phyloP scores from a whole-genome alignment of 2,329 filamentous ascomycete species.

The Hawksworthiomyces lignivorus region DNA sequence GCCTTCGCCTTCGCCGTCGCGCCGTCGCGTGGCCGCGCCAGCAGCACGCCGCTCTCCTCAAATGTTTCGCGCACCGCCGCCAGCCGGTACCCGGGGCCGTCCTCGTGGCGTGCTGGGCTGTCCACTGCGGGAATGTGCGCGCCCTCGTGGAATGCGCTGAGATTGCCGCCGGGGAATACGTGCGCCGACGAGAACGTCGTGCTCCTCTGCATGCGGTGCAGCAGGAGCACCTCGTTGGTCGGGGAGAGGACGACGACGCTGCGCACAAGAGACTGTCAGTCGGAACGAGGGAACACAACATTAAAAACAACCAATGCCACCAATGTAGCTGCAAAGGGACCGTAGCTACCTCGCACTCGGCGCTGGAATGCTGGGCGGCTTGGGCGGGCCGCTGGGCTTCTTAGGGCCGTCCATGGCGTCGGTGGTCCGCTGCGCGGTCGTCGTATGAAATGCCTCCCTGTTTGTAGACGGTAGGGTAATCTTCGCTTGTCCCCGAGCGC shows the following conservation, averaged over 20 bases:
- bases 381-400: neutral
- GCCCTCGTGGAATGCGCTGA: slow-evolving; percentile 72
- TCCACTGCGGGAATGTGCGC: slow-evolving; percentile 31
- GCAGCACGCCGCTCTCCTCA: slow-evolving; percentile 84
- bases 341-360: slow-evolving; percentile 9
- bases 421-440: too few relatives aligned
- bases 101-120: slow-evolving; percentile 54
- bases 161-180: slow-evolving; percentile 88
- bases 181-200: slow-evolving; percentile 84
- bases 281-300: too few relatives aligned
- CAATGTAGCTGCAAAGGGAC: too few relatives aligned
- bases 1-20: slow-evolving; percentile 15
- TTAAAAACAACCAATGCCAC: too few relatives aligned
- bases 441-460: too few relatives aligned
- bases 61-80: slow-evolving; percentile 88
- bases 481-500: too few relatives aligned
- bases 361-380: slow-evolving; percentile 6
- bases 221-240: slow-evolving; percentile 76
- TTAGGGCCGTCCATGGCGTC: neutral
- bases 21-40: slow-evolving; percentile 42
- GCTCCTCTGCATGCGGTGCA: slow-evolving; percentile 77
- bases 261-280: neutral
- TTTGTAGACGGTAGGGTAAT: too few relatives aligned
- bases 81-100: slow-evolving; percentile 66
- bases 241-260: slow-evolving; percentile 83